A percentile compares a stretch with the other conserved stretches of the same genome.
Conservation (phyloP, 1,284 basidiomycete genomes). For the Pseudozyma thailandica region DNA sequence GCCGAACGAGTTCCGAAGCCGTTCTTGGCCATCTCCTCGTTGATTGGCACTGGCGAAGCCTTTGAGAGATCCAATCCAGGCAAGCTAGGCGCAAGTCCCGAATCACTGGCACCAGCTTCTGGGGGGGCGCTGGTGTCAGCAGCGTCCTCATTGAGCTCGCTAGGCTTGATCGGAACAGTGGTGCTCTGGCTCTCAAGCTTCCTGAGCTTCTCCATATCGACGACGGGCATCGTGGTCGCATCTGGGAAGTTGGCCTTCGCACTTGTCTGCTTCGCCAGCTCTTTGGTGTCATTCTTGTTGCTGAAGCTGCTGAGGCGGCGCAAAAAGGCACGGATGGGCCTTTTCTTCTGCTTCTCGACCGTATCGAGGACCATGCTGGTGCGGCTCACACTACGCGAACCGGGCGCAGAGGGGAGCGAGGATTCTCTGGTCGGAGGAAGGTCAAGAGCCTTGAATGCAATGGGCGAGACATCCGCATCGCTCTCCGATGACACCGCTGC, state of each 20-base stretch:
- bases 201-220: slow-evolving; percentile 34
- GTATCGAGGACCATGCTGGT: slow-evolving; percentile 21
- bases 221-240: slow-evolving; percentile 35
- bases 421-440: slow-evolving; percentile 16
- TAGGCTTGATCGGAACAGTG: not conserved
- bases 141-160: too few species aligned
- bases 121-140: too few species aligned
- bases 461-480: slow-evolving; percentile 36
- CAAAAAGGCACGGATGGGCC: slow-evolving; percentile 23
- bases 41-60: slow-evolving; percentile 25
- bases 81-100: slow-evolving; percentile 5
- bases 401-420: not conserved
- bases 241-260: slow-evolving; percentile 39
- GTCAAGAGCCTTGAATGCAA: slow-evolving; percentile 32
- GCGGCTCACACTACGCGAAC: slow-evolving; percentile 12
- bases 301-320: slow-evolving; percentile 51
- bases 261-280: slow-evolving; percentile 3
- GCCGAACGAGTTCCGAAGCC: slow-evolving; percentile 49
- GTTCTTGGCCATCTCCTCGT: slow-evolving; percentile 40
- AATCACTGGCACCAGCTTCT: not conserved
- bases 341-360: slow-evolving; percentile 16
- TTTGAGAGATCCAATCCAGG: slow-evolving; percentile 25
- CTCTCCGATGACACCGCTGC: slow-evolving; percentile 30
- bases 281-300: slow-evolving; percentile 21
- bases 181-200: slow-evolving; percentile 17